Evolutionary conservation across 495 filamentous ascomycete species (phyloP).

Genomic region (Pyrenopolyporus hunteri): DNA sequence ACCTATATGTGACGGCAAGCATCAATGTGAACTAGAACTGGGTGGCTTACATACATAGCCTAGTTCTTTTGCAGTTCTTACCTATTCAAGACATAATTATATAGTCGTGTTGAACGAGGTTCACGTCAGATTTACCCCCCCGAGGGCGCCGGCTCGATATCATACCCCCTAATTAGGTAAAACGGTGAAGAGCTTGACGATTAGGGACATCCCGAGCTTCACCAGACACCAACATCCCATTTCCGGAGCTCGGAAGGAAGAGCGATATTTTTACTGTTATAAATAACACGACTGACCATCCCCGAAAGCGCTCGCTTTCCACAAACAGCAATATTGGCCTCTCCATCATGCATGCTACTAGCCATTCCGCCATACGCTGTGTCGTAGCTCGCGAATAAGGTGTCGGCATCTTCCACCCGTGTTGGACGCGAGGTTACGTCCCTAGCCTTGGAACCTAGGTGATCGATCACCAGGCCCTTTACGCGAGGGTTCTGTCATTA

Average conservation of each 20-base stretch:
- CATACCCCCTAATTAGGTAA: neutral
- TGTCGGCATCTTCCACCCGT: neutral
- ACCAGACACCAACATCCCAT: neutral
- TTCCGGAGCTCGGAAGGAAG: neutral
- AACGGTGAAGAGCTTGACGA: neutral
- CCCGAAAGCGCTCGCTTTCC: neutral
- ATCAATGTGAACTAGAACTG: neutral
- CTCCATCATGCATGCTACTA: neutral
- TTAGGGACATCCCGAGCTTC: neutral
- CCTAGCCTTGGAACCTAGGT: conserved; percentile 2
- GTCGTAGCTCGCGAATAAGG: neutral
- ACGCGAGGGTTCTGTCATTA: neutral
- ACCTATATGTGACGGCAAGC: neutral
- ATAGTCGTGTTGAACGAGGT: neutral
- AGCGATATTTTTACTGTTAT: neutral
- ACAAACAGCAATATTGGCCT: neutral
- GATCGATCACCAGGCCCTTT: neutral
- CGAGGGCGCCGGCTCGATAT: neutral
- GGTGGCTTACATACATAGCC: neutral
- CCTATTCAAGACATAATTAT: neutral
- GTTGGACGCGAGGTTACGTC: neutral
- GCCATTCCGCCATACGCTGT: neutral
- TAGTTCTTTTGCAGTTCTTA: neutral
- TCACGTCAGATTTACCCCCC: neutral
- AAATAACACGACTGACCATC: neutral